These are phyloP conservation scores for Paulownia fortunei DNA, from an alignment of 257 asterid genomes.

Conservation along the genomic window DNA sequence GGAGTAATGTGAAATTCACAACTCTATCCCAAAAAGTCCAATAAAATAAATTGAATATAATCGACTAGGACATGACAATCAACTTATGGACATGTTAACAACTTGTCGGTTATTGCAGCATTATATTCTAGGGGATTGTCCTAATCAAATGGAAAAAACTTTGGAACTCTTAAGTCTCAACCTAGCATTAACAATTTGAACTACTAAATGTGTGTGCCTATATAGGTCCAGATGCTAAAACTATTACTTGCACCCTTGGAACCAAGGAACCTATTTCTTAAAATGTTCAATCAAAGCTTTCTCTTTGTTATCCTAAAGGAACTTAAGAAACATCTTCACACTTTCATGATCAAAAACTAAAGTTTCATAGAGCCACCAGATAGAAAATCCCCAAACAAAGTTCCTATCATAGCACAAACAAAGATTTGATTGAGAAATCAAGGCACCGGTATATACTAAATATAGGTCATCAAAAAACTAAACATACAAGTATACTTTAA, in stretches of 20 bases:
- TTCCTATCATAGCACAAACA: not conserved
- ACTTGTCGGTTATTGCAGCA: not conserved
- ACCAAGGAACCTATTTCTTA: not conserved
- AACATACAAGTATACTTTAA: not conserved
- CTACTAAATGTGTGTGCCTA: not conserved
- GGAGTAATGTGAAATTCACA: conserved; percentile 14
- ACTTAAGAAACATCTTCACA: not conserved
- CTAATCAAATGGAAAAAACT: not conserved
- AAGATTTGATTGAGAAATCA: not conserved
- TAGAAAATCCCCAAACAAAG: not conserved
- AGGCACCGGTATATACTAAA: not conserved
- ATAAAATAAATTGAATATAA: not conserved
- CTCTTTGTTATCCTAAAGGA: not conserved
- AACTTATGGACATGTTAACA: conserved; percentile 2
- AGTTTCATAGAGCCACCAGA: not conserved
- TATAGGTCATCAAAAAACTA: not conserved
- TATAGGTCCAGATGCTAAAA: not conserved
- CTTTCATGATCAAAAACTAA: not conserved
- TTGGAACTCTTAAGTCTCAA: not conserved
- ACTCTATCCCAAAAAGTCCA: not conserved
- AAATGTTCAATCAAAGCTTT: not conserved
- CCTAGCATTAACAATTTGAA: not conserved
- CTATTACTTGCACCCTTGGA: not conserved
- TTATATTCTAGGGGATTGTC: not conserved
- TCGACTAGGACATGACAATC: not conserved